Conservation (phyloP, 2,329 filamentous ascomycete genomes). For the Trematosphaeria pertusa region DNA sequence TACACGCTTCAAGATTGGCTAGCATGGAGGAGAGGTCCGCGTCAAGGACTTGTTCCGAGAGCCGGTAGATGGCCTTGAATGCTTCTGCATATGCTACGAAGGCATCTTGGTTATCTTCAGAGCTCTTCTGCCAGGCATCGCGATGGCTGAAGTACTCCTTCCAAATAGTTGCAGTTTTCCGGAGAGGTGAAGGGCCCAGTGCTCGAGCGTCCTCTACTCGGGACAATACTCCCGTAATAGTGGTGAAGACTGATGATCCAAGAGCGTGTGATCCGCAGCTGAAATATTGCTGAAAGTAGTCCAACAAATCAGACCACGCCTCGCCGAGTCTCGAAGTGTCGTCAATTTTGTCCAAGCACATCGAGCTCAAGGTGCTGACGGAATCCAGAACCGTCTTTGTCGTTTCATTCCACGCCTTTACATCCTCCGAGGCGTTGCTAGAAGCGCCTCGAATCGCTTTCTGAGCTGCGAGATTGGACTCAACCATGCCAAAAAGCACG, state of each 20-base stretch:
- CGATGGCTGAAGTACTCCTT: slow-evolving; percentile 39
- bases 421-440: slow-evolving; percentile 24
- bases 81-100: slow-evolving; percentile 83
- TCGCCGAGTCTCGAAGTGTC: slow-evolving; percentile 70
- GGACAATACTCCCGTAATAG: slow-evolving; percentile 49
- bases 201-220: slow-evolving; percentile 28
- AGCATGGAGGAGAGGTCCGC: slow-evolving; percentile 72
- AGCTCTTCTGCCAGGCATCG: slow-evolving; percentile 25
- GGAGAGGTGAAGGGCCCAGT: slow-evolving; percentile 33
- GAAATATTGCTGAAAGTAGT: slow-evolving; percentile 66
- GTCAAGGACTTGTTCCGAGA: slow-evolving; percentile 71
- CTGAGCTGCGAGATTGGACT: slow-evolving; percentile 60
- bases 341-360: slow-evolving; percentile 76
- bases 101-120: slow-evolving; percentile 73
- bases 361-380: slow-evolving; percentile 66
- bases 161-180: slow-evolving; percentile 45
- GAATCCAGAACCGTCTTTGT: slow-evolving; percentile 48
- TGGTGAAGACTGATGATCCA: slow-evolving; percentile 51
- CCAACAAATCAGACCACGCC: slow-evolving; percentile 78
- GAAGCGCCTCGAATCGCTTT: slow-evolving; percentile 21
- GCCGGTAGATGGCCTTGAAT: slow-evolving; percentile 77
- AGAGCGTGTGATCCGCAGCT: slow-evolving; percentile 48
- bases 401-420: slow-evolving; percentile 49
- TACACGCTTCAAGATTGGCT: slow-evolving; percentile 71
- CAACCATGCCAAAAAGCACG: slow-evolving; percentile 79